Conservation (phyloP, 805 yeast species). For the Danielia reshetovae region DNA sequence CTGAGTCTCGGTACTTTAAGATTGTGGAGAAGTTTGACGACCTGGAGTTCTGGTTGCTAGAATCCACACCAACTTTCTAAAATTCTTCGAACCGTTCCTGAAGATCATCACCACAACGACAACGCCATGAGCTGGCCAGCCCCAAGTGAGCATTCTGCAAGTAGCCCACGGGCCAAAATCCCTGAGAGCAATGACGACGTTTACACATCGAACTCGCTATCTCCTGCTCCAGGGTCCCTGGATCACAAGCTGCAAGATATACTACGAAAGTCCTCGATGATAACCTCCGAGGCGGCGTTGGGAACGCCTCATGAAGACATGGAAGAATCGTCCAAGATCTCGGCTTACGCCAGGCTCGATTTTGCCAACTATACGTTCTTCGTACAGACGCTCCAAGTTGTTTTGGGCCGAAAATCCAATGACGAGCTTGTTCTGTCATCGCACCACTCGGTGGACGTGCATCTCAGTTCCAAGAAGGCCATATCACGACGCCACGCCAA, state of each 20-base stretch:
- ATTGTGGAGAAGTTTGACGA: too few relatives aligned
- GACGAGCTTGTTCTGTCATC: constrained; percentile 54
- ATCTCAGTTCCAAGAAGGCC: constrained; percentile 87
- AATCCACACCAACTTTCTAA: too few relatives aligned
- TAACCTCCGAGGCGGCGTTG: not conserved
- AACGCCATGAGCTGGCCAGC: not conserved
- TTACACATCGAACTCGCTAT: not conserved
- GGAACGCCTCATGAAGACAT: constrained; percentile 1
- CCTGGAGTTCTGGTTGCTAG: too few relatives aligned
- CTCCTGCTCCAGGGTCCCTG: not conserved
- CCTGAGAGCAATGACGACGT: not conserved
- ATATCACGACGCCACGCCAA: constrained; percentile 93
- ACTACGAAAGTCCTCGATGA: not conserved
- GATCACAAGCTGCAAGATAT: not conserved
- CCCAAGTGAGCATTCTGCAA: constrained; percentile 3
- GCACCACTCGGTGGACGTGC: constrained; percentile 81
- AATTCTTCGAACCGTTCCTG: too few relatives aligned
- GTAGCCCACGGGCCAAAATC: not conserved
- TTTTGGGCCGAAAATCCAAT: constrained; percentile 78
- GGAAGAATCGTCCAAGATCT: constrained; percentile 29
- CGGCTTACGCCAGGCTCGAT: constrained; percentile 74
- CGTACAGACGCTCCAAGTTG: constrained; percentile 92
- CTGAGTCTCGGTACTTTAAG: not conserved
- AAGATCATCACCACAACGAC: too few relatives aligned
- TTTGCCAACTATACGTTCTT: constrained; percentile 92